Conservation (phyloP, 1,284 basidiomycete genomes). For the Pterulicium gracile region DNA sequence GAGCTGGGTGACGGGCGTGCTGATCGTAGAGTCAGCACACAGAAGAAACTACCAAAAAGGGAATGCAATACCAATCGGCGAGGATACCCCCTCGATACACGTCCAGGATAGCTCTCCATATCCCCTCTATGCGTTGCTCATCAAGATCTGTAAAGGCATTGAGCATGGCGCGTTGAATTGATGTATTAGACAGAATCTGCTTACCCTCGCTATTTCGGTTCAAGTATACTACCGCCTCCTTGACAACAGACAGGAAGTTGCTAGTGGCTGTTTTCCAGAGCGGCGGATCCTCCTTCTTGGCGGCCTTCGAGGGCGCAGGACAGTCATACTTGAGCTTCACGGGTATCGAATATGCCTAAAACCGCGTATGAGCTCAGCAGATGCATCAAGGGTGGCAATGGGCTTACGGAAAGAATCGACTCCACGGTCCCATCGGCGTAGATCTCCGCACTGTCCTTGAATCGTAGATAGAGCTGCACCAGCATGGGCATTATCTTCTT, state of each 20-base stretch:
- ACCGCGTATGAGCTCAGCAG: slow-evolving; percentile 6
- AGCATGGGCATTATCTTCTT: slow-evolving; percentile 84
- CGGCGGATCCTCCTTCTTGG: slow-evolving; percentile 63
- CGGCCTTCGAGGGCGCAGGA: slow-evolving; percentile 77
- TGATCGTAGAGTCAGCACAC: no score
- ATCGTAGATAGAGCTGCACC: slow-evolving; percentile 59
- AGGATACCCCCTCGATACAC: slow-evolving; percentile 74
- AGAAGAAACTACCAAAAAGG: slow-evolving; percentile 2
- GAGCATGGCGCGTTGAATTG: slow-evolving; percentile 3
- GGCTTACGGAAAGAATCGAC: slow-evolving; percentile 64
- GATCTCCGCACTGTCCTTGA: slow-evolving; percentile 49
- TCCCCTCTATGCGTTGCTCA: slow-evolving; percentile 53
- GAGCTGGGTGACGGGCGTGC: slow-evolving; percentile 13
- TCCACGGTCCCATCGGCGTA: slow-evolving; percentile 82
- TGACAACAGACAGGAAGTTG: slow-evolving; percentile 59
- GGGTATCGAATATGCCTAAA: slow-evolving; percentile 78
- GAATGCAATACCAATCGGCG: slow-evolving; percentile 67
- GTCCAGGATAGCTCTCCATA: slow-evolving; percentile 84
- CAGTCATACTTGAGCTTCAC: slow-evolving; percentile 94
- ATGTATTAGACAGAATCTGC: neutral
- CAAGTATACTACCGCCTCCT: slow-evolving; percentile 45
- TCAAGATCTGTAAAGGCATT: slow-evolving; percentile 35
- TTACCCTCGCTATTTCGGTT: slow-evolving; percentile 13
- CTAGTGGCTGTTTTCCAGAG: slow-evolving; percentile 87
- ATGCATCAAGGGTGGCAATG: neutral